Evolutionary conservation across 192 early-diverging fungal genomes (phyloP), one percentile per base, ranked within the genome.

Genomic region (Backusella westeae): DNA sequence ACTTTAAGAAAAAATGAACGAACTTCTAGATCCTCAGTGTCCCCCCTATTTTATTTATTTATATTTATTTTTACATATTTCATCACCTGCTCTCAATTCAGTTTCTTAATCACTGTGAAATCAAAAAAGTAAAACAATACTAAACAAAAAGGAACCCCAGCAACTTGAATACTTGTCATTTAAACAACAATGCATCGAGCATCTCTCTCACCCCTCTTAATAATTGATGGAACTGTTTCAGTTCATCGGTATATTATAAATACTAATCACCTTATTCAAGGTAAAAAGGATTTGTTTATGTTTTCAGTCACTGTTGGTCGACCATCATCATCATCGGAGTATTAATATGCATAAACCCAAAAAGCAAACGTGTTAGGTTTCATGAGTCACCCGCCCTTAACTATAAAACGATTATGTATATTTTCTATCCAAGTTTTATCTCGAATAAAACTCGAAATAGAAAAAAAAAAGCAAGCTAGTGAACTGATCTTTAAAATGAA

Each of bases 321-420:
- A 9, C 26, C 23, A 29, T 9, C 56, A 63, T 39, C 52, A 53
- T 39, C 38, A 53, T 26, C 56, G 56, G 56, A 63, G 56, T 63
- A 26, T 29, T 29, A 63, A 63, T 63, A 26, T 63, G 56, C 56
- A 63, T 63, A 29, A 63, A 63, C n/a, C 19, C 46, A 59, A 59
- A 53, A 56, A 63, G 56, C 56, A 63, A 63, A 63, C 29, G 21
- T 63, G 56, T 63, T 63, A 63, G 56, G 56, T 63, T 63, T 63
- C 56, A 63, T 63, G 56, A 63, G 56, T 63, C 56, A 63, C 56
- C 56, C 56, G 56, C 56, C 56, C 56, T 63, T 63, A 63, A 63
- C 26, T 29, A 63, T 29, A 29, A 63, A 59, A 59, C 4, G n/a
- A 29, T 63, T 26, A 29, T 29, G 14, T 63, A 1, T 63, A 29